Base-by-base conservation (phyloP, 345 rosid genomes). In the rapeseed (Brassica napus) region DNA sequence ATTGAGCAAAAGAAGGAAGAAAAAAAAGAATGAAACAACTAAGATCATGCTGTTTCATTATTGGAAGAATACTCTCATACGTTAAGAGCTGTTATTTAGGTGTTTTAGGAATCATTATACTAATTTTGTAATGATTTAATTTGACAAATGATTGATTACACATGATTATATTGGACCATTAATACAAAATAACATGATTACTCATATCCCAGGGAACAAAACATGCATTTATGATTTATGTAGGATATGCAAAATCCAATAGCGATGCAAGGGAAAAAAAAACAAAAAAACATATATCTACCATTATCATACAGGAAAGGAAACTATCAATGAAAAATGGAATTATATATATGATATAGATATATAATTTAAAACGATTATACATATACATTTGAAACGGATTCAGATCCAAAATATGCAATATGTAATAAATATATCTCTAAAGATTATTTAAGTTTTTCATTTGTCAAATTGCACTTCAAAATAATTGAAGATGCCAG, bases 131-230 rank as follows among this genome's bases (percentile, higher is more conserved):
- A 80, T 75, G 42, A 69, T 80, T 80, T 37, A 9, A 21, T 62
- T 30, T 61, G 78, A 9, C 47, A 47, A 79, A 79, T 79, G 75
- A 79, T 81, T 70, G 75, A 79, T 58, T 69, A 70, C 73, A 71
- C 73, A 81, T 81, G 73, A 80, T 65, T 75, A 75, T 32, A 58
- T 2, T 70, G n/a, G 69, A 65, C 76, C 44, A 58, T 54, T 52
- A 44, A 42, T 65, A 75, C 23, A 18, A 65, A 15, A 26, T 15
- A 62, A 6, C 54, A 34, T 70, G 57, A 66, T 42, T 66, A 58
- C 74, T 34, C 58, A 23, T 21, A 59, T 79, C 61, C 14, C 42
- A 59, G 71, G 42, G 57, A 67, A 73, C 3, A 47, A 62, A 74
- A 68, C 82, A 68, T 74, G 67, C 69, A 67, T 42, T 73, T 73